These are phyloP conservation scores for Epicoccum sorghinum DNA, from an alignment of 2,329 filamentous ascomycete genomes.

Conservation along the genomic window DNA sequence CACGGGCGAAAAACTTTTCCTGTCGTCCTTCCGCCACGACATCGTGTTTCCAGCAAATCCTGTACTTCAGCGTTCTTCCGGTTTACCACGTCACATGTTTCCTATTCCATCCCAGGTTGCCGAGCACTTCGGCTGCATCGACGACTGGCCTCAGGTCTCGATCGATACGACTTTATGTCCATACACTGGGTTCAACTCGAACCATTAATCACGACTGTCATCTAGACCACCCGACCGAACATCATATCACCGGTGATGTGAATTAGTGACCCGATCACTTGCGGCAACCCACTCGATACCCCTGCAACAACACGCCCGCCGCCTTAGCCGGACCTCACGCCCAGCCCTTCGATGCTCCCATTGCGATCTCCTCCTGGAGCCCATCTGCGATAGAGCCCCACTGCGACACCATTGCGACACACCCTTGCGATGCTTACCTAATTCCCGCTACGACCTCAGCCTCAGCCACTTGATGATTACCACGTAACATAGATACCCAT, in stretches of 20 bases:
- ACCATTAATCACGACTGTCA: conserved; percentile 19
- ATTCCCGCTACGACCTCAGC: conserved; percentile 10
- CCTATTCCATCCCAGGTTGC: conserved; percentile 12
- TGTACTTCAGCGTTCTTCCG: conserved; percentile 15
- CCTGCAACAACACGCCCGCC: conserved; percentile 7
- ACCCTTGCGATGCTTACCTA: conserved; percentile 6
- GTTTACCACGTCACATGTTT: conserved; percentile 18
- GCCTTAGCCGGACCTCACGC: conserved; percentile 10
- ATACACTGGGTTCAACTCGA: conserved; percentile 13
- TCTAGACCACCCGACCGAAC: conserved; percentile 18
- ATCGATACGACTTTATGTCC: conserved; percentile 15
- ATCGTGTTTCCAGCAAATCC: conserved; percentile 11
- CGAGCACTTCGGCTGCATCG: conserved; percentile 11
- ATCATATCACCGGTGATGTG: conserved; percentile 25
- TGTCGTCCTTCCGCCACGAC: conserved; percentile 3
- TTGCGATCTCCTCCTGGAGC: conserved; percentile 18
- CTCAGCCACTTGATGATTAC: background rate
- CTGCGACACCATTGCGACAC: conserved; percentile 1
- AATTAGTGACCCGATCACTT: conserved; percentile 9
- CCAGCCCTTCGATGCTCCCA: conserved; percentile 20
- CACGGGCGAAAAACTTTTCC: conserved; percentile 1
- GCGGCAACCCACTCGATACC: conserved; percentile 6
- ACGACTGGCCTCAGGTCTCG: conserved; percentile 22
- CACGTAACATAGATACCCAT: conserved; percentile 15
- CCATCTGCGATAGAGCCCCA: conserved; percentile 1